Conservation (phyloP, 495 filamentous ascomycete species). For the Penicillium pulvis region DNA sequence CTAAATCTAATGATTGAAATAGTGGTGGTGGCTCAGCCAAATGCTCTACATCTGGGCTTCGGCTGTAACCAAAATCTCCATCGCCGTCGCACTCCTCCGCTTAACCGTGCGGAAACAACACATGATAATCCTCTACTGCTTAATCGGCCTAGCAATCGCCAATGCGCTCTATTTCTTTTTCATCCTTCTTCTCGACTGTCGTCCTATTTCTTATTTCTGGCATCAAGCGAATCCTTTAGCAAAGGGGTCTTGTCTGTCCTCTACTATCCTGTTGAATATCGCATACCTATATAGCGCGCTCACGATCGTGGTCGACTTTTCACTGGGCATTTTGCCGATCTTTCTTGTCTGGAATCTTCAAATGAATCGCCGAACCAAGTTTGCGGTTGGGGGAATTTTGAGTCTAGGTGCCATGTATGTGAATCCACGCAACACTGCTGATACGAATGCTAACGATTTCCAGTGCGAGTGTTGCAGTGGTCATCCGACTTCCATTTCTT, state of each 20-base stretch:
- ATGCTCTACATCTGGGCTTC: constrained; percentile 30
- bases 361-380: constrained; percentile 32
- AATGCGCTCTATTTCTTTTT: constrained; percentile 22
- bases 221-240: constrained; percentile 5
- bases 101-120: constrained; percentile 24
- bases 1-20: background rate
- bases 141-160: constrained; percentile 1
- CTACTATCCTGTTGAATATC: constrained; percentile 16
- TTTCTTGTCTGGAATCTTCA: constrained; percentile 27
- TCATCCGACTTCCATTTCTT: constrained; percentile 34
- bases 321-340: constrained; percentile 26
- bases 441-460: constrained; percentile 7
- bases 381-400: constrained; percentile 29
- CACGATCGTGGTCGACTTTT: constrained; percentile 30
- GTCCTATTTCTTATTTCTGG: constrained; percentile 36
- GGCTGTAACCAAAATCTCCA: constrained; percentile 33
- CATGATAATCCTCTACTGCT: constrained; percentile 24
- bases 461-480: constrained; percentile 34
- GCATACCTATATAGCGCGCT: constrained; percentile 33
- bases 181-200: constrained; percentile 28
- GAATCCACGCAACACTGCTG: constrained; percentile 4
- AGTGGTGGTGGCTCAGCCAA: constrained; percentile 27
- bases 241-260: constrained; percentile 26
- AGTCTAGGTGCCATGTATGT: constrained; percentile 34
- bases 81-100: constrained; percentile 37